phyloP scores from a whole-genome alignment of 345 rosid species.

The Clarkia xantiana region DNA sequence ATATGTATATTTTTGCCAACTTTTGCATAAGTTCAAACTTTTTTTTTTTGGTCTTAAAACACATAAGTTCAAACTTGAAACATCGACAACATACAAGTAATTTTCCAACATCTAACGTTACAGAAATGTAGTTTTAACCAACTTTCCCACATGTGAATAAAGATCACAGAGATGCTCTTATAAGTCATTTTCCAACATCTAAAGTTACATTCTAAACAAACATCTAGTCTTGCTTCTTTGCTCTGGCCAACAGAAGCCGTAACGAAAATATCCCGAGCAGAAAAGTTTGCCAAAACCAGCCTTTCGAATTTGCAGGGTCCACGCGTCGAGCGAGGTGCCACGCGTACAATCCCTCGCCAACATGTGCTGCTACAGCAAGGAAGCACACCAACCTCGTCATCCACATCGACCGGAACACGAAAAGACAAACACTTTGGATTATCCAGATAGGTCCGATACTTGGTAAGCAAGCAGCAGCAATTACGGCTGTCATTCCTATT shows the following conservation, averaged over 20 bases:
- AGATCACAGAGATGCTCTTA: too few relatives aligned
- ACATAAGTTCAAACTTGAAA: too few relatives aligned
- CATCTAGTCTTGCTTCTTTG: conserved; percentile 13
- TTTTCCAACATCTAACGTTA: too few relatives aligned
- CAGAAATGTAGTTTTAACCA: too few relatives aligned
- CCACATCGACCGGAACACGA: conserved; percentile 39
- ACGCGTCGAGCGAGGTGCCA: conserved; percentile 50
- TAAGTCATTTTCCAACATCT: too few relatives aligned
- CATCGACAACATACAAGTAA: too few relatives aligned
- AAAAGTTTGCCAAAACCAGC: conserved; percentile 83
- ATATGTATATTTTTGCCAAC: too few relatives aligned
- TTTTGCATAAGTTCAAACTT: too few relatives aligned
- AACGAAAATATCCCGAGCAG: conserved; percentile 52
- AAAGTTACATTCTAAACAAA: too few relatives aligned
- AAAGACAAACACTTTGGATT: conserved; percentile 36
- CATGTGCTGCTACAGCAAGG: conserved; percentile 22
- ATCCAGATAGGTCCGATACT: conserved; percentile 48
- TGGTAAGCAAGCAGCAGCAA: conserved; percentile 51
- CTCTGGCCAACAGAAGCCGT: conserved; percentile 53
- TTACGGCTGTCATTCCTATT: conserved; percentile 35
- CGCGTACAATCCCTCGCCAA: conserved; percentile 46
- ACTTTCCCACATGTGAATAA: too few relatives aligned
- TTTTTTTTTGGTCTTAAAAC: too few relatives aligned
- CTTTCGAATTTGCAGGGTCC: conserved; percentile 55
- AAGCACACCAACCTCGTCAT: conserved; percentile 26